A percentile compares a stretch with the other conserved stretches of the same genome.
phyloP scores from a whole-genome alignment of 805 yeast species.

The Zygoascus flipseniorum region DNA sequence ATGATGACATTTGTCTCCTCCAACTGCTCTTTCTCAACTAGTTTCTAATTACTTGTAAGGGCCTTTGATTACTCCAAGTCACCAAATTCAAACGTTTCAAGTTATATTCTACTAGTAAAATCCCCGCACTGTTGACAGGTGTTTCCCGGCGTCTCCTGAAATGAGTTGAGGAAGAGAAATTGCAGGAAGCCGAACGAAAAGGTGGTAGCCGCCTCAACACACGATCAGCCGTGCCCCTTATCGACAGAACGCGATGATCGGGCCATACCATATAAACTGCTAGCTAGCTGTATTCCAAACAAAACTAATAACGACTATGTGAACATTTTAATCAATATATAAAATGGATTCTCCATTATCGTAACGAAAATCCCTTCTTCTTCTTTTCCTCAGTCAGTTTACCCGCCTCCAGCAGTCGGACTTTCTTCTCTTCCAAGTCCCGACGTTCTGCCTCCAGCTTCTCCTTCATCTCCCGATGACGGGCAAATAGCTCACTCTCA shows the following conservation, averaged over 20 bases:
- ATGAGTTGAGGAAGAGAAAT: no score
- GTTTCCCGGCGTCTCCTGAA: no score
- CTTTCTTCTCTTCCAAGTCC: slow-evolving; percentile 84
- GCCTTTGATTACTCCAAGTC: no score
- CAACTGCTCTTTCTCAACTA: no score
- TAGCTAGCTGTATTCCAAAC: neutral
- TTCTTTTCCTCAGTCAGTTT: slow-evolving; percentile 23
- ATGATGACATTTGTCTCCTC: neutral
- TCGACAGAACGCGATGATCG: no score
- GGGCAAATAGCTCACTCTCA: slow-evolving; percentile 89
- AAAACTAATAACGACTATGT: neutral
- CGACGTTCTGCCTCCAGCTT: slow-evolving; percentile 81
- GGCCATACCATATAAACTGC: neutral
- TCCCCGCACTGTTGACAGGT: no score
- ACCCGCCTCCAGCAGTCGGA: slow-evolving; percentile 40
- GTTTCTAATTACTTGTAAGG: no score
- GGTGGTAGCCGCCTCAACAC: no score
- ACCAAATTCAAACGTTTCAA: no score
- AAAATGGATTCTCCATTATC: slow-evolving; percentile 1
- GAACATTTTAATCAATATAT: neutral
- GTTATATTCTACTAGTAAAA: no score
- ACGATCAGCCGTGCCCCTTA: no score
- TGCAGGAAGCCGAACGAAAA: no score
- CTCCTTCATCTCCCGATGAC: slow-evolving; percentile 97
- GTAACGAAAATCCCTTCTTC: slow-evolving; percentile 22